Conservation (phyloP, 2,329 filamentous ascomycete species). For the Allantophomopsis cytisporea region DNA sequence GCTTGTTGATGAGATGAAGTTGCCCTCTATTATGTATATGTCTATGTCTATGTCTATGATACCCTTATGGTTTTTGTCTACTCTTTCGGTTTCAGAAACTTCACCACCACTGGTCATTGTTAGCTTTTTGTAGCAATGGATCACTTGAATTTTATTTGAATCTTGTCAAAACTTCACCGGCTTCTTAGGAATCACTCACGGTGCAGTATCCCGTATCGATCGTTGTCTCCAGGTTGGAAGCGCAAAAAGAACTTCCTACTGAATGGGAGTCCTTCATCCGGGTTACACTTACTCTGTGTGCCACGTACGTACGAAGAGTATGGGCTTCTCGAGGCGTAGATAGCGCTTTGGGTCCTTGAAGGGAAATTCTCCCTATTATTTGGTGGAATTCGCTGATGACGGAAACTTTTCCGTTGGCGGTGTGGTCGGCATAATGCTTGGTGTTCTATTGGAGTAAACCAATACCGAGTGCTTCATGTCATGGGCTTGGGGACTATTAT, state of each 20-base stretch:
- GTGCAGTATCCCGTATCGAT: conserved; percentile 79
- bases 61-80: not conserved
- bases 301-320: conserved; percentile 71
- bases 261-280: conserved; percentile 66
- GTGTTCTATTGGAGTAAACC: too few relatives aligned
- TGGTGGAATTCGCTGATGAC: too few relatives aligned
- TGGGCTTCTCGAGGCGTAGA: conserved; percentile 61
- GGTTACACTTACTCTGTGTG: conserved; percentile 64
- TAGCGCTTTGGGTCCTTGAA: conserved; percentile 58
- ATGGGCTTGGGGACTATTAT: too few relatives aligned
- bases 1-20: conserved; percentile 8
- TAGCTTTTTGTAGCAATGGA: too few relatives aligned
- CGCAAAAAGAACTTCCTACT: conserved; percentile 73
- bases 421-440: too few relatives aligned
- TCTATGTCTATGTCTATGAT: not conserved
- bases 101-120: conserved; percentile 38
- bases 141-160: conserved; percentile 18
- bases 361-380: conserved; percentile 60
- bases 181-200: conserved; percentile 83
- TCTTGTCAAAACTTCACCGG: conserved; percentile 66
- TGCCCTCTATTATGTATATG: not conserved
- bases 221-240: conserved; percentile 60
- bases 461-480: too few relatives aligned
- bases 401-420: too few relatives aligned
- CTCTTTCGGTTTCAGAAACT: conserved; percentile 40